phyloP scores from a whole-genome alignment of 495 filamentous ascomycete species.

The Cercophora scortea region DNA sequence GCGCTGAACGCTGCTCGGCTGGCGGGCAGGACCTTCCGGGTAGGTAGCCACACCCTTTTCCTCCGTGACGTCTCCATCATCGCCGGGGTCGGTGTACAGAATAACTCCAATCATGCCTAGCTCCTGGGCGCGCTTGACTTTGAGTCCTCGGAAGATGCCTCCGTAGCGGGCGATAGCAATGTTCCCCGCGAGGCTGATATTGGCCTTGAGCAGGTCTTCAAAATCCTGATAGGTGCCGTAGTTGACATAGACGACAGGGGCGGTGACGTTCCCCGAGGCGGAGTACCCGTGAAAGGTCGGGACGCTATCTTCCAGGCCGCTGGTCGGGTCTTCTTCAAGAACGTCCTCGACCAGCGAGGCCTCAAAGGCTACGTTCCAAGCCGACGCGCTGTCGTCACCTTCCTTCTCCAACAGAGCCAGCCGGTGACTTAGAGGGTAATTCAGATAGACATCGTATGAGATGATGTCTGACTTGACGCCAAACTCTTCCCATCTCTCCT shows the following conservation, averaged over 20 bases:
- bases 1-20: conserved; percentile 84
- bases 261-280: conserved; percentile 84
- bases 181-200: conserved; percentile 71
- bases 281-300: conserved; percentile 97
- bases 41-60: conserved; percentile 74
- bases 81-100: conserved; percentile 82
- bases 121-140: conserved; percentile 88
- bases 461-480: conserved; percentile 68
- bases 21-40: conserved; percentile 77
- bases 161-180: conserved; percentile 87
- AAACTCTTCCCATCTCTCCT: conserved; percentile 75
- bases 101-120: conserved; percentile 83
- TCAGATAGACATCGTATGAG: conserved; percentile 83
- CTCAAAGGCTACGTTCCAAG: conserved; percentile 65
- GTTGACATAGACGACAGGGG: conserved; percentile 70
- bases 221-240: conserved; percentile 82
- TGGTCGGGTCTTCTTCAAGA: conserved; percentile 77
- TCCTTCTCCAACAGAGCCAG: conserved; percentile 67
- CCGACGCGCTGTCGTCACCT: conserved; percentile 14
- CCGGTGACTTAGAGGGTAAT: conserved; percentile 76
- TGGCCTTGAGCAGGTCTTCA: conserved; percentile 70
- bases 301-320: conserved; percentile 60
- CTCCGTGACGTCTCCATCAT: conserved; percentile 75
- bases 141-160: conserved; percentile 78
- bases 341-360: conserved; percentile 79